These are phyloP conservation scores for Citrus sinensis DNA, from an alignment of 345 rosid genomes.

Conservation along the genomic window DNA sequence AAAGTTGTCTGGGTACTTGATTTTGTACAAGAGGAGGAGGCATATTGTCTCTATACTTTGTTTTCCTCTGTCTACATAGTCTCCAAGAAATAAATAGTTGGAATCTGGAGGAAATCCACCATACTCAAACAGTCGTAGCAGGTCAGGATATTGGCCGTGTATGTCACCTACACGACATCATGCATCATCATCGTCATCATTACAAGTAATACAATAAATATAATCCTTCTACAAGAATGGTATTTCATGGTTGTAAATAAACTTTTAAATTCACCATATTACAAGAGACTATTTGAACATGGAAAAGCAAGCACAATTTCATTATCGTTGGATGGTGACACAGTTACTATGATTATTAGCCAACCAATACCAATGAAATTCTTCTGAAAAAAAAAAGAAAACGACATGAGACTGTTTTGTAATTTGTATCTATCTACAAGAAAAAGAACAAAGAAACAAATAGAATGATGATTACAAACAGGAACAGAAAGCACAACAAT, in stretches of 20 bases:
- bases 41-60: constrained; percentile 50
- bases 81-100: constrained; percentile 49
- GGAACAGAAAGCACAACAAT: not conserved
- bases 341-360: no score
- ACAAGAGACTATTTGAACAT: not conserved
- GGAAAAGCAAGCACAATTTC: not conserved
- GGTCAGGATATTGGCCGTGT: constrained; percentile 50
- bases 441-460: no score
- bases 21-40: constrained; percentile 46
- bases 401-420: no score
- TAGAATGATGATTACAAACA: not conserved
- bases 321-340: no score
- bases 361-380: no score
- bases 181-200: not conserved
- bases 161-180: constrained; percentile 34
- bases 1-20: constrained; percentile 49
- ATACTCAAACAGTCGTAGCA: constrained; percentile 39
- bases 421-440: no score
- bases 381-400: no score
- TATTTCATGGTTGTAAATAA: not conserved
- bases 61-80: constrained; percentile 55
- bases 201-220: no score
- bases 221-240: not conserved
- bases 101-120: constrained; percentile 50
- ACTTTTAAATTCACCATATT: not conserved